Base-by-base conservation (phyloP, 305 asterid species). In the Lippia alba region DNA sequence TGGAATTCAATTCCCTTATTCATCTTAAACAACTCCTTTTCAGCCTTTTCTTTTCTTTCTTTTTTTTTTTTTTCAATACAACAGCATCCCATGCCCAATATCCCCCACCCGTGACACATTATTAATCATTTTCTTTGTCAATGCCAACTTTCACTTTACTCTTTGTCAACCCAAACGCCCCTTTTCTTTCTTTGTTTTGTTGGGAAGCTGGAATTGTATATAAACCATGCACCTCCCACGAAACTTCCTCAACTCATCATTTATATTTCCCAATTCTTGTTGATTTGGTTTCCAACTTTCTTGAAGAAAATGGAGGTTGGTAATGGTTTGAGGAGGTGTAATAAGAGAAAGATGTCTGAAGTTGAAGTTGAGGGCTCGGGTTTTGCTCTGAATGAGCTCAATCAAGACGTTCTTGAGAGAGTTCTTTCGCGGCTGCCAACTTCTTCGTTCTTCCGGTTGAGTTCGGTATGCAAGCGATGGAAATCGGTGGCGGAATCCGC, bases 361-460 rank as follows among this genome's bases (percentile, higher is more conserved):
- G 65, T 50, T 54, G 66, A 63, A 40, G 65, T 50, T 24, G 74
- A 62, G 50, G 48, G 19, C 46, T 6, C 72, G n/a, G 62, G 30
- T 17, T 87, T 84, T 56, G 85, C 83, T 8, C 12, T 92, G 5
- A 81, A 84, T 36, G 91, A 88, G 8, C 93, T 92, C 58, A 86
- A 91, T 83, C 89, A 89, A 81, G 98, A 94, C 58, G 81, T 94
- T 62, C 94, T 94, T 34, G 98, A 94, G 40, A 76, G 80, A 45
- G 88, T 91, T 17, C 96, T 91, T 55, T 84, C 98, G 4, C 80
- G 92, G 88, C 87, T 94, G 10, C 98, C 98, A 0, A 77, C 96
- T 0, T 81, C 96, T 4, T 79, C 86, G 30, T 84, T 89, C 33
- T 72, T 79, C 76, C 84, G 90, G n/a, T 71, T 80, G 0, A 76